Base-by-base conservation (phyloP, 257 asterid species). In the Solanum peruvianum region DNA sequence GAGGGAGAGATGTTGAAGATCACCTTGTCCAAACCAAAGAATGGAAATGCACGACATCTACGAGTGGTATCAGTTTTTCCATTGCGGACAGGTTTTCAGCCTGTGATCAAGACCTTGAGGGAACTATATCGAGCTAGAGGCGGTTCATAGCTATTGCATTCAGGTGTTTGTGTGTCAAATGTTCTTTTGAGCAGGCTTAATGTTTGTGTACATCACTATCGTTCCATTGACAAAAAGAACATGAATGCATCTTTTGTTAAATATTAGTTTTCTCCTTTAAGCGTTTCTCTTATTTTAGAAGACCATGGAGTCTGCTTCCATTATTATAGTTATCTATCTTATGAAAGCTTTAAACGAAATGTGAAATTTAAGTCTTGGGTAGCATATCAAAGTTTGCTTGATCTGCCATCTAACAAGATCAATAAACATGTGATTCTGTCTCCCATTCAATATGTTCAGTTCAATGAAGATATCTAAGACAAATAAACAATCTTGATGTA, bases 1-100 rank as follows among this genome's bases (percentile, higher is more conserved):
- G 94, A 94, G 86, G 98, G 98, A 47, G 97, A 95, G 91, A 95
- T 96, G 94, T 83, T 94, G 75, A 92, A 89, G n/a, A 93, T 96
- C 85, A 92, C 94, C 23, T 86, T 96, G 87, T 90, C 99, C 85
- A 93, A 92, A 72, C 98, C 99, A 2, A 94, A 91, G 92, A 96
- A 92, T 60, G 97, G 97, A 41, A 94, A 94, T 89, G 98, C 97
- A 62, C 98, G 91, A 88, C 96, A 96, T 91, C 88, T 91, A 37
- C 94, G 98, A 52, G 98, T 94, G 88, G 91, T 87, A 37, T 93
- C 98, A 31, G 95, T 96, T 76, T 88, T 90, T 84, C 98, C 99
- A 14, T 89, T 95, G 89, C 78, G 91, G 78, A 87, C 95, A 67
- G 92, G 91, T 87, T 95, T 93, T 89, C 95, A 90, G 94, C 95